phyloP scores from a whole-genome alignment of 2,329 filamentous ascomycete species.

The Phaeosphaeriaceae sp. region DNA sequence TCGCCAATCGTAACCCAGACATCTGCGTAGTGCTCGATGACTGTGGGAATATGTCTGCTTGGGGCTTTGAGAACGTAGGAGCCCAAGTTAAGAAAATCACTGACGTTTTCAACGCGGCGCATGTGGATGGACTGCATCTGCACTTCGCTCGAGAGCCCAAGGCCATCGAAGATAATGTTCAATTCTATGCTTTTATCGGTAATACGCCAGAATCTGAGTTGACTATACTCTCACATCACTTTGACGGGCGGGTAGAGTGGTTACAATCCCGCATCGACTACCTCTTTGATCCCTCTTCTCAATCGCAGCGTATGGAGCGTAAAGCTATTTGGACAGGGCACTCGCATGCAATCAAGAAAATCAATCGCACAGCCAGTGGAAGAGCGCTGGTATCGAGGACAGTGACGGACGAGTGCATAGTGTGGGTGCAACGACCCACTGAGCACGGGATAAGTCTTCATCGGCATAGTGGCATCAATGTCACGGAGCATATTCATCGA shows the following conservation, averaged over 20 bases:
- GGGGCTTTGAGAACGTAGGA: slow-evolving; percentile 88
- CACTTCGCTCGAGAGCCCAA: slow-evolving; percentile 45
- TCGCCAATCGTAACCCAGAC: slow-evolving; percentile 85
- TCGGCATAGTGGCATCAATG: slow-evolving; percentile 71
- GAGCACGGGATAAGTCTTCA: slow-evolving; percentile 61
- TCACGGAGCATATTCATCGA: slow-evolving; percentile 75
- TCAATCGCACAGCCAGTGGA: slow-evolving; percentile 84
- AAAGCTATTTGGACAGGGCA: slow-evolving; percentile 83
- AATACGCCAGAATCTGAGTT: slow-evolving; percentile 66
- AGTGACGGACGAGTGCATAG: slow-evolving; percentile 75
- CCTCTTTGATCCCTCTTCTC: slow-evolving; percentile 75
- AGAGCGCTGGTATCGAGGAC: slow-evolving; percentile 82
- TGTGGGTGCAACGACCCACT: slow-evolving; percentile 75
- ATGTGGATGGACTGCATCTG: slow-evolving; percentile 66
- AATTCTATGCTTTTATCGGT: slow-evolving; percentile 76
- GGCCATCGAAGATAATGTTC: slow-evolving; percentile 63
- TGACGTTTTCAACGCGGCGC: slow-evolving; percentile 84
- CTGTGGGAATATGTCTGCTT: slow-evolving; percentile 85
- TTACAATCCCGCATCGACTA: slow-evolving; percentile 79
- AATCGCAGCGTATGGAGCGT: slow-evolving; percentile 63
- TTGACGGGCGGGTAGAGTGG: slow-evolving; percentile 83
- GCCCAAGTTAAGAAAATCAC: slow-evolving; percentile 69
- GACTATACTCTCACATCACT: slow-evolving; percentile 79
- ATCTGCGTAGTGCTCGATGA: slow-evolving; percentile 86
- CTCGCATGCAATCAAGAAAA: slow-evolving; percentile 78